Base-by-base conservation (phyloP, 2,329 filamentous ascomycete species). In the Fusarium buxicola region DNA sequence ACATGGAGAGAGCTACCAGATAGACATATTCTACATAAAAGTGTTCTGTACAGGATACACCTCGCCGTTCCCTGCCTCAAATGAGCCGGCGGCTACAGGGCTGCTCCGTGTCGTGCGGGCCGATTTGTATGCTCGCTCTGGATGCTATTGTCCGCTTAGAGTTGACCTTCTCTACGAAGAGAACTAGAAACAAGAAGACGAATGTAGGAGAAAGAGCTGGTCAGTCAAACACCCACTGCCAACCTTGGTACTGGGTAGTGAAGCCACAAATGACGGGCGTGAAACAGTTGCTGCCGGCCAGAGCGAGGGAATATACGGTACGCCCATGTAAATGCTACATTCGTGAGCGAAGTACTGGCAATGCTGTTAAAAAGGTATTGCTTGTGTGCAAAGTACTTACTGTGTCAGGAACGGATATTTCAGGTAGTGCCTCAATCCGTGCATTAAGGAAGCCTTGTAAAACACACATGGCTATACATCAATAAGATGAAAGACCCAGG, bases 151-250 rank as follows among this genome's bases (percentile, higher is more conserved):
- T 27, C 12, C 81, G 76, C 38, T 78, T 73, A 62, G 87, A 88
- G 12, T 81, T 81, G 7, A 84, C 85, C 69, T 89, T 86, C 61
- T 88, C 85, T 58, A 86, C 83, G 65, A 88, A 83, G 56, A 88
- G 74, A 67, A 87, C 85, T 1, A 80, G 55, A 30, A 80, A 75
- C 1, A 79, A 35, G 11, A 74, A 74, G 5, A 72, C 73, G 0
- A 63, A 72, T 2, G 64, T 76, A 44, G 74, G 73, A 51, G 80
- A 77, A 28, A 80, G 76, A 4, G 74, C 73, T 5, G 77, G 74
- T 69, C 77, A 77, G 69, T 79, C 80, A 64, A 81, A 79, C 3
- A 78, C 76, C 78, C 78, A 80, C 49, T 72, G 68, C 67, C 75
- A 80, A 10, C 77, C 77, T 49, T 77, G 68, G 5, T 74, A 70